phyloP scores from a whole-genome alignment of 2,329 filamentous ascomycete species.

The Botryotinia narcissicola region DNA sequence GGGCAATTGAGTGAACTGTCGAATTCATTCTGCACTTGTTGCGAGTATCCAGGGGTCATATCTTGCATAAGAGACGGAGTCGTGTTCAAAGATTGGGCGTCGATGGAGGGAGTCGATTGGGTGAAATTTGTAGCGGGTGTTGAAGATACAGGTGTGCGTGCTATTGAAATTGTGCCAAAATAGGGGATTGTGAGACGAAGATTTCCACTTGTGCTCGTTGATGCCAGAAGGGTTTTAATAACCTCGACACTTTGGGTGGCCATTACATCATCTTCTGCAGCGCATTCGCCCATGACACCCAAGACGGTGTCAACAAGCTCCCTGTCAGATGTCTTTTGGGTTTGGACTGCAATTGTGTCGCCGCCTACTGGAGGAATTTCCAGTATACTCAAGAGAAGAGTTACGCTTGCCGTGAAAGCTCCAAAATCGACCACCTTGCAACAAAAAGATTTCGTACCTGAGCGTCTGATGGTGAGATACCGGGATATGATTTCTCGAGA shows the following conservation, averaged over 20 bases:
- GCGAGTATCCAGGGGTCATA: not conserved
- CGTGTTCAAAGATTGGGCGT: not conserved
- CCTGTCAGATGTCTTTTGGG: slow-evolving; percentile 29
- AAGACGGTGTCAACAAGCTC: slow-evolving; percentile 31
- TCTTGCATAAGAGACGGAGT: not conserved
- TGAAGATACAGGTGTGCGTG: slow-evolving; percentile 16
- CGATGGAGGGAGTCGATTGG: not conserved
- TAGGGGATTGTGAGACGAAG: slow-evolving; percentile 38
- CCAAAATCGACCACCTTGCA: slow-evolving; percentile 37
- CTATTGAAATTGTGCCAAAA: slow-evolving; percentile 37
- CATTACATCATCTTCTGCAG: slow-evolving; percentile 27
- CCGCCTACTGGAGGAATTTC: slow-evolving; percentile 23
- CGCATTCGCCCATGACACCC: slow-evolving; percentile 28
- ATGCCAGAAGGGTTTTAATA: slow-evolving; percentile 34
- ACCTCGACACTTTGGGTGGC: slow-evolving; percentile 35
- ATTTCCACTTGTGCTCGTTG: slow-evolving; percentile 26
- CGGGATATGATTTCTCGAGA: slow-evolving; percentile 34
- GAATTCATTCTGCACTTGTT: not conserved
- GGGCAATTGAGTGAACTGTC: not conserved
- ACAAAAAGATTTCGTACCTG: slow-evolving; percentile 30
- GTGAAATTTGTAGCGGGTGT: not conserved
- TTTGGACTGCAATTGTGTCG: slow-evolving; percentile 23
- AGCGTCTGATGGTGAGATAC: slow-evolving; percentile 30
- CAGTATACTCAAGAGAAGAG: slow-evolving; percentile 33
- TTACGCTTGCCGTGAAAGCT: slow-evolving; percentile 35